Evolutionary conservation across 805 yeast genomes (phyloP), one percentile per base, ranked within the genome.

Genomic region (Yarrowia sp.): DNA sequence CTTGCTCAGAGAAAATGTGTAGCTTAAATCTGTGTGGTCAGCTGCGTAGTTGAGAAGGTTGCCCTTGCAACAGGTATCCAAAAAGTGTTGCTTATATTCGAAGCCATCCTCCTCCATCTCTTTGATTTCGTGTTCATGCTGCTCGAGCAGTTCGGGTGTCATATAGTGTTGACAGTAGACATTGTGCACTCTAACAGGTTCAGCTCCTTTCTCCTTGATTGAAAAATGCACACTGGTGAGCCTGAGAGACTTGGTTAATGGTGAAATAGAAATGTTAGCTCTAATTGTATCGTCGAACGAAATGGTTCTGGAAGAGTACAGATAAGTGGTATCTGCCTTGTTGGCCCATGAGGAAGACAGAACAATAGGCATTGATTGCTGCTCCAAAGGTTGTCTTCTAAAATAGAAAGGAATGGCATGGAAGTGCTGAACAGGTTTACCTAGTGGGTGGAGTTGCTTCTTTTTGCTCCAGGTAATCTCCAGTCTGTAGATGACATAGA

Each of bases 131-230:
- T 33, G 16, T 16, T 51, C 58, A 16, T 51, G 58, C 28, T 33
- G 41, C n/a, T 51, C 58, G 9, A 51, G 41, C 8, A 12, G 41
- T 4, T 51, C 58, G 9, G 58, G 41, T 8, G 58, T 51, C 58
- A 51, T 51, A 21, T 51, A n/a, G 8, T 51, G 58, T n/a, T 51
- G 58, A 7, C 58, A 51, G 32, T 51, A 51, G n/a, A 51, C 41
- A 14, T 51, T 51, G 21, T 33, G 30, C 3, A 51, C 58, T 28
- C 58, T 51, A 4, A 51, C 41, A 10, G 41, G 41, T 1, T 33
- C 41, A 1, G 22, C 30, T n/a, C 21, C 41, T 16, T 51, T 51
- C 11, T 51, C 58, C 16, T 22, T 51, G 32, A 51, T n/a, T 22
- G 58, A 33, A n/a, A 51, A 51, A 8, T 51, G 58, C 0, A 51